phyloP scores from a whole-genome alignment of 352 stramenopile genomes.

The Globisporangium barbulae region DNA sequence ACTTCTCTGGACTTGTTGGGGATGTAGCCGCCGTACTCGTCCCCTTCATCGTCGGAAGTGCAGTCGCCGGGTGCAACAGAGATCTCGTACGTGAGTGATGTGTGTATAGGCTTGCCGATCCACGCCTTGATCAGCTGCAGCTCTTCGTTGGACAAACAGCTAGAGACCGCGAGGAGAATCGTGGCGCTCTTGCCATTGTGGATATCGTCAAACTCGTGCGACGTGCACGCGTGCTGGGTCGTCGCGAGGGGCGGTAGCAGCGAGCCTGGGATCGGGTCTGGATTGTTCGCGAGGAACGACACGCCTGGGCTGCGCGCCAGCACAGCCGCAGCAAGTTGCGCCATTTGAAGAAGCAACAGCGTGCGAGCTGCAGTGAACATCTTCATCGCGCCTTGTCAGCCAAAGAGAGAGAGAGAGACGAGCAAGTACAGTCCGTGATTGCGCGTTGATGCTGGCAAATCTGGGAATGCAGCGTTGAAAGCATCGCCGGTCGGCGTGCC shows the following conservation, averaged over 20 bases:
- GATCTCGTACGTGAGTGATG: slow-evolving; percentile 10
- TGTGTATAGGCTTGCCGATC: slow-evolving; percentile 21
- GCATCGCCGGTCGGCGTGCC: neutral
- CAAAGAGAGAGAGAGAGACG: neutral
- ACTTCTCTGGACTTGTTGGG: slow-evolving; percentile 8
- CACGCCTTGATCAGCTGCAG: slow-evolving; percentile 42
- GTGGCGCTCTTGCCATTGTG: slow-evolving; percentile 19
- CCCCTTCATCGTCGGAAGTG: slow-evolving; percentile 12
- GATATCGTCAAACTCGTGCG: neutral
- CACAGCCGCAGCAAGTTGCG: slow-evolving; percentile 13
- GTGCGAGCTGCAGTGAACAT: slow-evolving; percentile 12
- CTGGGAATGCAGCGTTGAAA: neutral
- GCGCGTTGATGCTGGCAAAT: slow-evolving; percentile 6
- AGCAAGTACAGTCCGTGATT: neutral
- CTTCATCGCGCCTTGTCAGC: slow-evolving; percentile 12
- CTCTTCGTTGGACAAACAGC: slow-evolving; percentile 39
- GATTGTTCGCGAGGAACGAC: slow-evolving; percentile 21
- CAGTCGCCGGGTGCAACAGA: slow-evolving; percentile 33
- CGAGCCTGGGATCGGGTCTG: slow-evolving; percentile 6
- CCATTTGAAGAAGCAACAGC: slow-evolving; percentile 8
- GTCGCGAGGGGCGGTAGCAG: slow-evolving; percentile 13
- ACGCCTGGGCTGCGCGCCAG: slow-evolving; percentile 11
- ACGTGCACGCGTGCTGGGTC: slow-evolving; percentile 7
- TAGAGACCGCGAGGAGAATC: slow-evolving; percentile 54
- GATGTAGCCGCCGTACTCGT: slow-evolving; percentile 6